Conservation (phyloP, 140 eudicot species). For the Erigeron philadelphicus region DNA sequence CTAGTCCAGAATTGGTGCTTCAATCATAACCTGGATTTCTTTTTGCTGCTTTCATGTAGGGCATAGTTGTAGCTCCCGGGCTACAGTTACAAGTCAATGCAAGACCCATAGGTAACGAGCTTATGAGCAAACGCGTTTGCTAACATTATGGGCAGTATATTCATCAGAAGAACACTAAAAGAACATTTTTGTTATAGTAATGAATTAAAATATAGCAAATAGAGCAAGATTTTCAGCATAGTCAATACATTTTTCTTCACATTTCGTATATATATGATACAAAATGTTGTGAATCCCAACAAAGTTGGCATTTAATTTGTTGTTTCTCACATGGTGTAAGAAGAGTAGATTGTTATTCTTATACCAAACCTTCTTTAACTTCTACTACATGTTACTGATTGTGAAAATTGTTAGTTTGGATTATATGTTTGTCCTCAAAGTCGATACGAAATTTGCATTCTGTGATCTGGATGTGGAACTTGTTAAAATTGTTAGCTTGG, state of each 20-base stretch:
- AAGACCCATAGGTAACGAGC: slow-evolving; percentile 1
- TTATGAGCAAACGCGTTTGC: slow-evolving; percentile 8
- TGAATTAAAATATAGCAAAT: slow-evolving; percentile 4
- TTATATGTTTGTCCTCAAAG: too few relatives aligned
- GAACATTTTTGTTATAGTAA: neutral
- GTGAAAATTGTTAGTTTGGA: neutral
- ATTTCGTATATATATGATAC: slow-evolving; percentile 16
- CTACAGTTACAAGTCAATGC: slow-evolving; percentile 18
- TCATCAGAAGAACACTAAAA: neutral
- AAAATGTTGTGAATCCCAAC: slow-evolving; percentile 8
- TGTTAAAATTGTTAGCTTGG: too few relatives aligned
- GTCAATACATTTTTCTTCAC: slow-evolving; percentile 4
- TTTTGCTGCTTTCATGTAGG: slow-evolving; percentile 16
- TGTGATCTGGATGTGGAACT: too few relatives aligned
- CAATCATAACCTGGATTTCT: neutral
- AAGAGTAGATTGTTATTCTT: neutral
- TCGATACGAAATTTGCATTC: too few relatives aligned
- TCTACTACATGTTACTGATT: neutral
- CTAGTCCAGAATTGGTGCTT: neutral
- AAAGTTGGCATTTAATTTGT: slow-evolving; percentile 4
- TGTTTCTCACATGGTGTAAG: neutral
- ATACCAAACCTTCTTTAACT: neutral
- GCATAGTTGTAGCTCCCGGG: neutral
- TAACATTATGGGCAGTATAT: slow-evolving; percentile 3
- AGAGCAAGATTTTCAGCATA: slow-evolving; percentile 6